phyloP scores from a whole-genome alignment of 306 rosid genomes.

The Senna tora region DNA sequence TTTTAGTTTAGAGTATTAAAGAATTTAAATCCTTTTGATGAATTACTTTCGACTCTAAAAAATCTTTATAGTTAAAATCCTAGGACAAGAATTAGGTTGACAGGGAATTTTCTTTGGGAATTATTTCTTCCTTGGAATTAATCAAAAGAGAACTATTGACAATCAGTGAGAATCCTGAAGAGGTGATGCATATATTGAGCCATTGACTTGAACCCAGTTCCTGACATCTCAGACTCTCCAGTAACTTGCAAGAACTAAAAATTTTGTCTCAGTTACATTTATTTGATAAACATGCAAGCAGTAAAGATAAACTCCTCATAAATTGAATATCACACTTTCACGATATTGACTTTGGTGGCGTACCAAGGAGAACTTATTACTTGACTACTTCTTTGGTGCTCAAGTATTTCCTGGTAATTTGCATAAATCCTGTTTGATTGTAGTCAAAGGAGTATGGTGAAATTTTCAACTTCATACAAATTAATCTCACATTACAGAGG shows the following conservation, averaged over 20 bases:
- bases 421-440: background rate
- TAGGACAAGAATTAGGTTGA: background rate
- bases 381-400: background rate
- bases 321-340: slow-evolving; percentile 12
- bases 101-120: background rate
- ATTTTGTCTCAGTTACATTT: background rate
- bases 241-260: background rate
- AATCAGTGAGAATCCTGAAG: background rate
- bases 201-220: background rate
- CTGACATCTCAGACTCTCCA: background rate
- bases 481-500: background rate
- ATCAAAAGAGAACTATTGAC: background rate
- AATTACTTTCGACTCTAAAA: background rate
- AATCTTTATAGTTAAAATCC: background rate
- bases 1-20: background rate
- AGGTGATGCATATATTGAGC: background rate
- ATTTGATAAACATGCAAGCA: slow-evolving; percentile 3
- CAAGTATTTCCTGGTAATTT: background rate
- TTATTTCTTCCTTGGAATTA: no score
- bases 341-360: slow-evolving; percentile 7
- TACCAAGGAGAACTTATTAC: slow-evolving; percentile 11
- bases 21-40: background rate
- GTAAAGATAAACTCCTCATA: background rate
- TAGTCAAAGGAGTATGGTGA: background rate
- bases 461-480: background rate